Evolutionary conservation across 331 rosid species (phyloP).

Genomic region (Erythrophleum ivorense): DNA sequence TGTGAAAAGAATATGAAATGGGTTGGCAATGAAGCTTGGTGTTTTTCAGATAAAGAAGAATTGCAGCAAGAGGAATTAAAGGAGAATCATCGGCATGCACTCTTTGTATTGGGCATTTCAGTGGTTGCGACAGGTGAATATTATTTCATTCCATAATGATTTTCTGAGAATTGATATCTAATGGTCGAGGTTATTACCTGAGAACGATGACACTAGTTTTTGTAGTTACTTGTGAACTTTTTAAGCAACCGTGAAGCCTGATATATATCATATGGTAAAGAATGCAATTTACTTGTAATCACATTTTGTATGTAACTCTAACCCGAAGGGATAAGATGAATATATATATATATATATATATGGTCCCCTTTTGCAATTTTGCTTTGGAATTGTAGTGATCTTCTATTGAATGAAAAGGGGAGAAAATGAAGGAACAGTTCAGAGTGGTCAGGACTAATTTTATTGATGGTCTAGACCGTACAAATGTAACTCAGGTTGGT

Average conservation of each 20-base stretch:
- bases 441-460: constrained; percentile 85
- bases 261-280: not conserved
- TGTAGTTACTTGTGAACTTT: not conserved
- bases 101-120: too few relatives aligned
- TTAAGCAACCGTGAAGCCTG: not conserved
- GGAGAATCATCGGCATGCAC: too few relatives aligned
- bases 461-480: constrained; percentile 85
- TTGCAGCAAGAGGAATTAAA: too few relatives aligned
- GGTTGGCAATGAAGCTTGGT: too few relatives aligned
- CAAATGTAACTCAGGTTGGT: too few relatives aligned
- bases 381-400: constrained; percentile 57
- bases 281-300: not conserved
- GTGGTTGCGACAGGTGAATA: constrained; percentile 44
- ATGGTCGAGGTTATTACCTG: constrained; percentile 16
- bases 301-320: not conserved
- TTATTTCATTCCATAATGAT: constrained; percentile 17
- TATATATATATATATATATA: not conserved
- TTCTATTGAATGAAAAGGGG: constrained; percentile 79
- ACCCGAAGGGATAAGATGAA: not conserved
- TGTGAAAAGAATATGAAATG: too few relatives aligned
- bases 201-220: constrained; percentile 4
- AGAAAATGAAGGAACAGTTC: constrained; percentile 89
- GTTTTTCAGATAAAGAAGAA: too few relatives aligned
- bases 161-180: constrained; percentile 5
- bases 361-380: constrained; percentile 28